These are phyloP conservation scores for Triticum turgidum DNA, from an alignment of 176 grass and related monocot species.

Conservation along the genomic window DNA sequence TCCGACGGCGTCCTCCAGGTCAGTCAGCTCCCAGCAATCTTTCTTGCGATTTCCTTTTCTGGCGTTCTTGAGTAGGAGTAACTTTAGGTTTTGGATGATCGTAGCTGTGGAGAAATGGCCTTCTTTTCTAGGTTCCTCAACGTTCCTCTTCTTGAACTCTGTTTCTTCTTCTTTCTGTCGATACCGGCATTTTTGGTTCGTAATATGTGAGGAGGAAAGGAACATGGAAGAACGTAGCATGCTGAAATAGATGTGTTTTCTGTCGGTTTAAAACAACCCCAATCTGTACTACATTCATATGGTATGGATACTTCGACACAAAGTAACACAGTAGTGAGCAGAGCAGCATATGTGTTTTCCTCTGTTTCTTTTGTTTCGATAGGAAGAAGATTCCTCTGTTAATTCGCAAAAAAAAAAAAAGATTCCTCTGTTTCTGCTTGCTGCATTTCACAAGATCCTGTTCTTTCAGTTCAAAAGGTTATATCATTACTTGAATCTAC, in stretches of 20 bases:
- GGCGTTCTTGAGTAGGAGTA: background rate
- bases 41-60: background rate
- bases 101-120: background rate
- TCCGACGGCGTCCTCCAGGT: slow-evolving; percentile 29
- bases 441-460: background rate
- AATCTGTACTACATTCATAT: background rate
- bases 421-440: background rate
- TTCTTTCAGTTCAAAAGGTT: background rate
- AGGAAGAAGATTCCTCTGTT: background rate
- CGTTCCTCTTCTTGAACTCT: background rate
- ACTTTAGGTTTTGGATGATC: background rate
- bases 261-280: background rate
- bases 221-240: background rate
- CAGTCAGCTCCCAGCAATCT: background rate
- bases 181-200: background rate
- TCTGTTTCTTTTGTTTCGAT: background rate
- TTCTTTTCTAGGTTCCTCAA: background rate
- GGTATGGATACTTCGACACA: background rate
- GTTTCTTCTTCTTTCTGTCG: background rate
- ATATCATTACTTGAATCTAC: background rate
- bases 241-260: background rate
- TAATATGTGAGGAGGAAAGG: background rate
- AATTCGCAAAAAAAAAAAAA: no score
- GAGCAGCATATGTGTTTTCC: background rate
- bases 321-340: background rate